Evolutionary conservation across 2,329 filamentous ascomycete genomes (phyloP).

Genomic region (Emmonsia crescens): DNA sequence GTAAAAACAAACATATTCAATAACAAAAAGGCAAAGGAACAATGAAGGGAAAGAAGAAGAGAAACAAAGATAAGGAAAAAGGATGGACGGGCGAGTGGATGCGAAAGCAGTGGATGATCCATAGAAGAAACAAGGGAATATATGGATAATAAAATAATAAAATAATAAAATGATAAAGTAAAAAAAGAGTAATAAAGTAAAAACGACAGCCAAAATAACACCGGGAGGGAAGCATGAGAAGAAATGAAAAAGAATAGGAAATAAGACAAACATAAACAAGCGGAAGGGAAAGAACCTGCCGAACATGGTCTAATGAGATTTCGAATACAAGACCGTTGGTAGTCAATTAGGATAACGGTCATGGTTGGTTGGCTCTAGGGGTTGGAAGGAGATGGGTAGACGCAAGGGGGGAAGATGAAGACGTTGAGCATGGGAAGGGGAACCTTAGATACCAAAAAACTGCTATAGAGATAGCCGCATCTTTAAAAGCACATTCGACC

Average conservation of each 20-base stretch:
- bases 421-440: neutral
- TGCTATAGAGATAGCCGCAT: neutral
- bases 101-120: neutral
- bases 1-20: neutral
- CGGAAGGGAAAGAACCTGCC: conserved; percentile 6
- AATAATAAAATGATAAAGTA: conserved; percentile 13
- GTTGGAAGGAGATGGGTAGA: neutral
- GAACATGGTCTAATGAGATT: conserved; percentile 8
- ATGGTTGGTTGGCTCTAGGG: neutral
- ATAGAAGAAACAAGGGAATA: neutral
- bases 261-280: conserved; percentile 16
- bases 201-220: conserved; percentile 20
- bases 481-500: too few species aligned
- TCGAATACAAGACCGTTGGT: neutral
- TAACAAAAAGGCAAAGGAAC: neutral
- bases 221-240: conserved; percentile 22
- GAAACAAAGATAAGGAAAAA: neutral
- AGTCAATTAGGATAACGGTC: neutral
- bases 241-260: conserved; percentile 22
- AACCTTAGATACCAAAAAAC: neutral
- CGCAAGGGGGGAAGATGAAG: neutral
- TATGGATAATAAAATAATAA: conserved; percentile 8
- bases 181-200: conserved; percentile 15
- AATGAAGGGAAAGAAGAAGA: neutral
- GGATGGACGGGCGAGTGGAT: neutral